phyloP scores from a whole-genome alignment of 306 rosid genomes.

The Urtica urens region DNA sequence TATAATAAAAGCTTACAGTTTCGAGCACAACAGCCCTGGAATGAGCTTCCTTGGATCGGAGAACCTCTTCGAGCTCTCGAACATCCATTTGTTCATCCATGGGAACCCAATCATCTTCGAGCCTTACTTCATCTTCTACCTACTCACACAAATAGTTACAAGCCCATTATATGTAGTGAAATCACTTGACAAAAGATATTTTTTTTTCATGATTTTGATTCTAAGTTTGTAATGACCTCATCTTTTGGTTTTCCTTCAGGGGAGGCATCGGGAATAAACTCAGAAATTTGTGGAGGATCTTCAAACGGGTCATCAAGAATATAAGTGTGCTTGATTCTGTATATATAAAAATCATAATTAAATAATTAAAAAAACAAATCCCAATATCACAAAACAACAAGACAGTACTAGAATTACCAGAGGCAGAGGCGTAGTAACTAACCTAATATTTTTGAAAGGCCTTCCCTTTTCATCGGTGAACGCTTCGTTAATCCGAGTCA shows the following conservation, averaged over 20 bases:
- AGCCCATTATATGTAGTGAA: slow-evolving; percentile 13
- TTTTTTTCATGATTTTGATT: slow-evolving; percentile 53
- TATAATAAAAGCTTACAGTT: slow-evolving; percentile 55
- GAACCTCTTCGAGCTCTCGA: slow-evolving; percentile 71
- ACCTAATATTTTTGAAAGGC: slow-evolving; percentile 88
- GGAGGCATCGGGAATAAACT: slow-evolving; percentile 66
- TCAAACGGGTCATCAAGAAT: slow-evolving; percentile 90
- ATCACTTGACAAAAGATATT: slow-evolving; percentile 10
- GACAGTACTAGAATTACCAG: slow-evolving; percentile 6
- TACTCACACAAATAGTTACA: slow-evolving; percentile 21
- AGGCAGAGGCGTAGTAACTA: slow-evolving; percentile 1
- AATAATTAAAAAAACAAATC: slow-evolving; percentile 8
- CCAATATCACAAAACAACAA: not conserved
- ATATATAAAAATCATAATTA: slow-evolving; percentile 19
- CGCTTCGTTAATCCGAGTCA: slow-evolving; percentile 90
- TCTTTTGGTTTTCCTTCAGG: slow-evolving; percentile 94
- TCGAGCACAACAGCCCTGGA: slow-evolving; percentile 96
- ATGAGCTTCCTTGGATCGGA: slow-evolving; percentile 73
- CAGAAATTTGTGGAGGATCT: slow-evolving; percentile 68
- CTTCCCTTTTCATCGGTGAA: slow-evolving; percentile 72
- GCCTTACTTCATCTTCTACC: slow-evolving; percentile 77
- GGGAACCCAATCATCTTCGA: slow-evolving; percentile 98
- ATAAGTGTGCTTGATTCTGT: slow-evolving; percentile 87
- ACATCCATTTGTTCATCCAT: slow-evolving; percentile 77
- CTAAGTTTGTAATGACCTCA: slow-evolving; percentile 83